Percentiles rank a stretch among this genome's conserved stretches.
Conservation (phyloP, 768 basidiomycete species). For the Suillus hirtellus region DNA sequence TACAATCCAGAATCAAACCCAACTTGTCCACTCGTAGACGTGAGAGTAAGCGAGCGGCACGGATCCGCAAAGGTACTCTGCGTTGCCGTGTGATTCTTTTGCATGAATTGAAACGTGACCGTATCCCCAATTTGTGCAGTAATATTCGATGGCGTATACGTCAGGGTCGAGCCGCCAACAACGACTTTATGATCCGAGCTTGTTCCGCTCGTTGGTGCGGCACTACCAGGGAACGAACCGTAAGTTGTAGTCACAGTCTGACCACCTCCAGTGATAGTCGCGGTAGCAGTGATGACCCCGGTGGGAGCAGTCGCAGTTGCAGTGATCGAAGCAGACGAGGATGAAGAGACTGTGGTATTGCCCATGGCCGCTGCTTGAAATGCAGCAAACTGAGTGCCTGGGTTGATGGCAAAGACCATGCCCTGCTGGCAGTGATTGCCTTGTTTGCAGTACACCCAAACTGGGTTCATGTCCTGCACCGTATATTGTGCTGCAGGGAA, state of each 20-base stretch:
- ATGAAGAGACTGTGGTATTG: slow-evolving; percentile 17
- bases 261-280: slow-evolving; percentile 37
- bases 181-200: slow-evolving; percentile 39
- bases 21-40: slow-evolving; percentile 43
- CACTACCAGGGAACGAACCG: slow-evolving; percentile 32
- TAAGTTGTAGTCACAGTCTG: slow-evolving; percentile 38
- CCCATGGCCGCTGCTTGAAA: slow-evolving; percentile 57
- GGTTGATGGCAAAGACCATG: slow-evolving; percentile 71
- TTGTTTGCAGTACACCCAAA: slow-evolving; percentile 64
- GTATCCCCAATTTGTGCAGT: slow-evolving; percentile 49
- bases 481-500: slow-evolving; percentile 48
- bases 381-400: slow-evolving; percentile 50
- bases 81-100: slow-evolving; percentile 53
- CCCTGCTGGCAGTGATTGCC: slow-evolving; percentile 54
- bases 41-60: slow-evolving; percentile 42
- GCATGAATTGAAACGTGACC: slow-evolving; percentile 41
- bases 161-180: slow-evolving; percentile 42
- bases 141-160: slow-evolving; percentile 47
- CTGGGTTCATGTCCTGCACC: slow-evolving; percentile 44
- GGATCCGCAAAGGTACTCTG: slow-evolving; percentile 36
- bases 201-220: slow-evolving; percentile 25
- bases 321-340: slow-evolving; percentile 21
- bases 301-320: slow-evolving; percentile 34
- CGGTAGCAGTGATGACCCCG: slow-evolving; percentile 35
- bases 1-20: slow-evolving; percentile 54